phyloP scores from a whole-genome alignment of 192 early-diverging fungal genomes.

The Coemansia sp. region DNA sequence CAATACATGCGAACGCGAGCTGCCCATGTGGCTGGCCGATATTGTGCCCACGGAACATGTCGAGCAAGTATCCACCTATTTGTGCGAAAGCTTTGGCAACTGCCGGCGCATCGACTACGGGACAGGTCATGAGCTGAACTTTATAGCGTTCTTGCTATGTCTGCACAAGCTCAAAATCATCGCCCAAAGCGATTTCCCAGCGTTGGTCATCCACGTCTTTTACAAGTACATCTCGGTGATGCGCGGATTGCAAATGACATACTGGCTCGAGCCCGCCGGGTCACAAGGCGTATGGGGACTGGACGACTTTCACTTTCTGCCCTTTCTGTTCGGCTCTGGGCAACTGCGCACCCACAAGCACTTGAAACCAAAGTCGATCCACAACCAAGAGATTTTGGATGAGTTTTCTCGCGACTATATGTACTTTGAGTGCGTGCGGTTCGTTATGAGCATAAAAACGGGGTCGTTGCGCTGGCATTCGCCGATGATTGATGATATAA shows the following conservation, averaged over 20 bases:
- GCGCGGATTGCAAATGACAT: constrained; percentile 84
- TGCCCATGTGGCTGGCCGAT: constrained; percentile 41
- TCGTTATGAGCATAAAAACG: constrained; percentile 79
- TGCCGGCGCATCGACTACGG: constrained; percentile 95
- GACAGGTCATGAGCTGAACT: constrained; percentile 93
- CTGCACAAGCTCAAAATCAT: constrained; percentile 74
- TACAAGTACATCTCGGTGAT: constrained; percentile 82
- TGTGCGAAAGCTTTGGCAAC: constrained; percentile 84
- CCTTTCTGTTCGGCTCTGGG: constrained; percentile 88
- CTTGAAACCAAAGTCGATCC: constrained; percentile 91
- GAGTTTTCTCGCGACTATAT: constrained; percentile 91
- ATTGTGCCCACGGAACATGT: constrained; percentile 45
- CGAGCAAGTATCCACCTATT: constrained; percentile 74
- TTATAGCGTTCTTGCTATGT: constrained; percentile 82
- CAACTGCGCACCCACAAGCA: constrained; percentile 89
- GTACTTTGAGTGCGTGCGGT: constrained; percentile 92
- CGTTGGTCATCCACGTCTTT: constrained; percentile 79
- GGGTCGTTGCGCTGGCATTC: constrained; percentile 83
- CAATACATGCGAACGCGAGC: constrained; percentile 59
- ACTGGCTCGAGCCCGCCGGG: constrained; percentile 97
- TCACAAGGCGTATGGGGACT: constrained; percentile 99
- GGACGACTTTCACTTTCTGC: constrained; percentile 97
- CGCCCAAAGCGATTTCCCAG: constrained; percentile 65
- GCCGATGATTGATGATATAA: constrained; percentile 93
- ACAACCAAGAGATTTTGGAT: constrained; percentile 82